phyloP scores from a whole-genome alignment of 495 filamentous ascomycete species.

The Mycothermus thermophilus region DNA sequence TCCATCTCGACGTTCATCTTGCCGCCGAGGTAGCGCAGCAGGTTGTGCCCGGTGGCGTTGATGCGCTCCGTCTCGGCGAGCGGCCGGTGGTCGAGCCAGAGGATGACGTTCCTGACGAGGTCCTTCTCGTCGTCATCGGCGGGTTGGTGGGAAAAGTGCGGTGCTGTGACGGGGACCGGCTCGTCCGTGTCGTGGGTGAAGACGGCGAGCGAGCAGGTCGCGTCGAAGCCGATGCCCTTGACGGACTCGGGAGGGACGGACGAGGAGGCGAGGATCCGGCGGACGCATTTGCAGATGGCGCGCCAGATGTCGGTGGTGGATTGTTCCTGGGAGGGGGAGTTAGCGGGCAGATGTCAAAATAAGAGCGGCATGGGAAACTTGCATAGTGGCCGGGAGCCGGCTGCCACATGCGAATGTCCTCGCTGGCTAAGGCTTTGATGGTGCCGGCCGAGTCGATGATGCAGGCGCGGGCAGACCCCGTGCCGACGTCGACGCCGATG shows the following conservation, averaged over 20 bases:
- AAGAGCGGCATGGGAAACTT: constrained; percentile 7
- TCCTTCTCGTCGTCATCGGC: too few relatives aligned
- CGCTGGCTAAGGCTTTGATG: constrained; percentile 79
- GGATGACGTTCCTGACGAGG: constrained; percentile 80
- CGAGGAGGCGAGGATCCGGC: constrained; percentile 62
- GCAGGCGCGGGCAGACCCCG: constrained; percentile 86
- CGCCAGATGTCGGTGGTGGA: constrained; percentile 93
- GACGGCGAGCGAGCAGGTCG: constrained; percentile 87
- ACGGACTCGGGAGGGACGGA: constrained; percentile 58
- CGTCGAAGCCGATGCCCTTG: constrained; percentile 88
- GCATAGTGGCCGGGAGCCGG: constrained; percentile 79
- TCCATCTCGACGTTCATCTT: constrained; percentile 99
- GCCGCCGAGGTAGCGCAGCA: constrained; percentile 91
- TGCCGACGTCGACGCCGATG: constrained; percentile 93
- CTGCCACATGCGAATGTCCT: constrained; percentile 90
- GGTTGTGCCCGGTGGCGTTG: constrained; percentile 80
- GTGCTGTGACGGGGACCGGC: constrained; percentile 76
- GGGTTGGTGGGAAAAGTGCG: constrained; percentile 61
- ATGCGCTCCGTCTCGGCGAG: constrained; percentile 79
- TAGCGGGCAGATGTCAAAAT: constrained; percentile 5
- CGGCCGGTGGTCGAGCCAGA: constrained; percentile 89
- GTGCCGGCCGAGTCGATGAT: constrained; percentile 83
- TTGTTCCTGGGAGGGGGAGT: constrained; percentile 61
- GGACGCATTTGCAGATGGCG: constrained; percentile 72
- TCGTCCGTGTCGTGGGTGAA: constrained; percentile 80